Percentiles rank a stretch among this genome's conserved stretches.
phyloP scores from a whole-genome alignment of 2,329 filamentous ascomycete genomes.

The Oidium heveae region DNA sequence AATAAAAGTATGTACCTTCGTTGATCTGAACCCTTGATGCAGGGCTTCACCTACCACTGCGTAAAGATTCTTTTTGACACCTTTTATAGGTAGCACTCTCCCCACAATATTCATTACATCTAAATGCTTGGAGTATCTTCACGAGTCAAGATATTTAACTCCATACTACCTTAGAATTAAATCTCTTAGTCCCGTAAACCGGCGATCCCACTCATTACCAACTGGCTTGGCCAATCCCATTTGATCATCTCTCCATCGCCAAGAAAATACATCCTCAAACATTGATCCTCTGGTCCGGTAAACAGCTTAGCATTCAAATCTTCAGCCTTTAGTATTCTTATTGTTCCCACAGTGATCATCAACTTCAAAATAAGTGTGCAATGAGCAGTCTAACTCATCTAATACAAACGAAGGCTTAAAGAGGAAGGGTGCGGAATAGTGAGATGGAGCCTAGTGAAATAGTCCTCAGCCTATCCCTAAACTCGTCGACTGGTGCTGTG shows the following conservation, averaged over 20 bases:
- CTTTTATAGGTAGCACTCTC: background rate
- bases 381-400: constrained; percentile 10
- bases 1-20: background rate
- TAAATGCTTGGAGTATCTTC: background rate
- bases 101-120: background rate
- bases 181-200: background rate
- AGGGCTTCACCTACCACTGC: background rate
- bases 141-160: background rate
- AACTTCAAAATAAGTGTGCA: constrained; percentile 6
- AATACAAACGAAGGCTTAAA: constrained; percentile 9
- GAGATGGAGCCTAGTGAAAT: constrained; percentile 9
- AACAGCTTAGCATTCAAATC: constrained; percentile 6
- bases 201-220: background rate
- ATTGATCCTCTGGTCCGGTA: constrained; percentile 8
- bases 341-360: background rate
- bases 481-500: background rate
- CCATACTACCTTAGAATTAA: background rate
- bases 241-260: background rate
- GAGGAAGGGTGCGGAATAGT: constrained; percentile 4
- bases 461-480: constrained; percentile 6
- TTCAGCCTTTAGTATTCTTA: constrained; percentile 4
- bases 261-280: constrained; percentile 9
- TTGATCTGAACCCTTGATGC: background rate
- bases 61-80: background rate
- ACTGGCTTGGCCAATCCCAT: background rate